Evolutionary conservation across 1,139 yeast genomes (phyloP), one percentile per base, ranked within the genome.

Genomic region (Pneumocystis murina): DNA sequence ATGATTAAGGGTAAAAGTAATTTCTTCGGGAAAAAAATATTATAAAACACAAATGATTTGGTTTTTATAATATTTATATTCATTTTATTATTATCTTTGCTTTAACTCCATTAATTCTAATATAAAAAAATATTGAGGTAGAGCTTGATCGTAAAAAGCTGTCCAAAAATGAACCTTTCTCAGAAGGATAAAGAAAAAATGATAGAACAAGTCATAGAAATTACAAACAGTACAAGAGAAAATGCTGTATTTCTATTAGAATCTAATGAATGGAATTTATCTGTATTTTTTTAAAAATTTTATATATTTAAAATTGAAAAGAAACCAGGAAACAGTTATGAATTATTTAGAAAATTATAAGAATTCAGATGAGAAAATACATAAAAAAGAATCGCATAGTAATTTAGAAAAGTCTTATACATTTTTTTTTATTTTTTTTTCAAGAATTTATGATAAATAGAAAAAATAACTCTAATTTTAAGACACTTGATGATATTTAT

Each of bases 141-240:
- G 28, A 17, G 20, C 54, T 33, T 33, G 14, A 41, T 41, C 55
- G 54, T 48, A 24, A 24, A 48, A 48, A 48, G 28, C 55, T 30
- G 28, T 41, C 1, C 6, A 24, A 48, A 8, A n/a, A 48, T 48
- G 55, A 20, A 24, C 28, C 12, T 48, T 3, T 4, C 24, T 20
- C 33, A 48, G 6, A 14, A 24, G 14, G 33, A 69, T 17, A 62
- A 63, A 58, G 71, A 70, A 65, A 71, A 71, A 28, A 69, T 71
- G 67, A 75, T 84, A 59, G 80, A 81, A 30, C 81, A 82, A 69
- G 86, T 87, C 71, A 76, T 81, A 64, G 77, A 77, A 38, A 71
- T 82, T 64, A 78, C 85, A 5, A 78, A 77, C 62, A 73, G 77
- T 14, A 74, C 81, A 2, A 72, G 73, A n/a, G 72, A 75, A 28